A percentile compares a stretch with the other conserved stretches of the same genome.
Conservation (phyloP, 306 rosid species). For the Oxytropis ochrocephala region DNA sequence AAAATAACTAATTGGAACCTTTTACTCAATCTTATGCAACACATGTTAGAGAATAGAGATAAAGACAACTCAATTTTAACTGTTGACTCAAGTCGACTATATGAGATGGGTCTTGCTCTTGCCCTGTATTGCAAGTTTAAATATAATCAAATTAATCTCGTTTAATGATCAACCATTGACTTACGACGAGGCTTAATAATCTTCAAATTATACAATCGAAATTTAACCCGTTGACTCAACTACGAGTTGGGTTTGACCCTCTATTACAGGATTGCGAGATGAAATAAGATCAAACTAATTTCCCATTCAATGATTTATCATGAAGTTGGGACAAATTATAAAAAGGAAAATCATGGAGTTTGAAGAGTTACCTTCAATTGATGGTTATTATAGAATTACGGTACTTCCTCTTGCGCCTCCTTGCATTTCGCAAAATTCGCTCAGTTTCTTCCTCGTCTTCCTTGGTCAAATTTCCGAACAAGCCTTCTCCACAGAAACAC, state of each 20-base stretch:
- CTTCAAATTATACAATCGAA: too few relatives aligned
- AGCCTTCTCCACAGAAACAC: conserved; percentile 30
- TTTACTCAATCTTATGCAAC: neutral
- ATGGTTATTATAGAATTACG: conserved; percentile 52
- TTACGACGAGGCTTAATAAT: too few relatives aligned
- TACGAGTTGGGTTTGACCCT: too few relatives aligned
- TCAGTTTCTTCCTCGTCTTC: conserved; percentile 68
- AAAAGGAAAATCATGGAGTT: neutral
- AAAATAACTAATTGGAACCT: neutral
- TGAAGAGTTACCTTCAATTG: conserved; percentile 48
- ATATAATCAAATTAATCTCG: neutral
- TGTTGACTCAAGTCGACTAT: too few relatives aligned
- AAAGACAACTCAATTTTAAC: too few relatives aligned
- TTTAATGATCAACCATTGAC: too few relatives aligned
- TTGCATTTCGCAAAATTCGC: conserved; percentile 70
- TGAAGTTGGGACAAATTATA: neutral
- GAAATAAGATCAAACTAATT: too few relatives aligned
- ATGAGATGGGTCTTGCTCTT: too few relatives aligned
- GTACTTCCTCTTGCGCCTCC: conserved; percentile 78
- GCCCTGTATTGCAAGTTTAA: neutral
- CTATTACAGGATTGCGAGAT: too few relatives aligned
- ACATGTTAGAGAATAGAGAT: neutral
- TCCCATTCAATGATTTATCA: too few relatives aligned
- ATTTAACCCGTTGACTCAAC: too few relatives aligned
- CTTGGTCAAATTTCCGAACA: conserved; percentile 32